These are phyloP conservation scores for Vaccinium macrocarpon DNA, from an alignment of 148 eudicot species.

Conservation along the genomic window DNA sequence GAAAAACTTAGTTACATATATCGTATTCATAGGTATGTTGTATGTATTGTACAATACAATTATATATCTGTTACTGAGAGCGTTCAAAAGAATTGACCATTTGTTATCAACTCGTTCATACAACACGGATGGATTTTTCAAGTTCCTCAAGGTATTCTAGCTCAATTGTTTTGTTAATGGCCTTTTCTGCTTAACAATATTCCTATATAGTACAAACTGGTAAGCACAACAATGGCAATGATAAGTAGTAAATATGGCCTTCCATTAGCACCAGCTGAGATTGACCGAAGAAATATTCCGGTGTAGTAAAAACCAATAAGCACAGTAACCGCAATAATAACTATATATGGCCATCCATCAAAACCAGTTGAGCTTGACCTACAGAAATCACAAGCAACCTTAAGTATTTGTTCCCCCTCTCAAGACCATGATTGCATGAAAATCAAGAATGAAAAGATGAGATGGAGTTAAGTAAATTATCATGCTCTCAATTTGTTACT, in stretches of 20 bases:
- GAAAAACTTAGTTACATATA: neutral
- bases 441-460: neutral
- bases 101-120: neutral
- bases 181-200: conserved; percentile 18
- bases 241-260: conserved; percentile 31
- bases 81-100: neutral
- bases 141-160: neutral
- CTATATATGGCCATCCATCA: conserved; percentile 31
- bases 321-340: conserved; percentile 25
- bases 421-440: neutral
- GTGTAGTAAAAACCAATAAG: conserved; percentile 36
- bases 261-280: conserved; percentile 39
- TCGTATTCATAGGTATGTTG: neutral
- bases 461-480: neutral
- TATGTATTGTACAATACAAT: neutral
- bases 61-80: neutral
- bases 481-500: neutral
- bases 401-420: neutral
- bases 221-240: conserved; percentile 26
- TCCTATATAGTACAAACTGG: conserved; percentile 37
- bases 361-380: conserved; percentile 51
- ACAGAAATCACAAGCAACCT: conserved; percentile 24
- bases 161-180: neutral
- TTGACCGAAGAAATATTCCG: conserved; percentile 32
- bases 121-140: neutral